Percentiles rank a stretch among this genome's conserved stretches.
Evolutionary conservation across 495 filamentous ascomycete species (phyloP).

Genomic region (Astrothelium macrocarpum): DNA sequence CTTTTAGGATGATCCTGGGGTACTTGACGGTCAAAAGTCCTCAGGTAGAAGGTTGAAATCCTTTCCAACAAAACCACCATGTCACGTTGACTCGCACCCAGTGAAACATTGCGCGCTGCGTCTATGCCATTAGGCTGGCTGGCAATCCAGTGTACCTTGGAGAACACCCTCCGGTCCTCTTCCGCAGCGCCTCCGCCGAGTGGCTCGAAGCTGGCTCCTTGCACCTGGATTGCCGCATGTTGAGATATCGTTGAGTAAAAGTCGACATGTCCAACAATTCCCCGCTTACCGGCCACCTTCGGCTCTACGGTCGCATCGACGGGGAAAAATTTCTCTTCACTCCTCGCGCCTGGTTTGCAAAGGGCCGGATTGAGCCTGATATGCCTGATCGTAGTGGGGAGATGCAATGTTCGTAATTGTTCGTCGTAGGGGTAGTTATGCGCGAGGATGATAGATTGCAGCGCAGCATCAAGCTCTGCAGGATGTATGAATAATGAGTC

Average conservation of each 20-base stretch:
- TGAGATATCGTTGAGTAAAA: not conserved
- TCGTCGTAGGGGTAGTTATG: not conserved
- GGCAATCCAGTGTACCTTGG: not conserved
- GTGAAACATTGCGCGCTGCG: not conserved
- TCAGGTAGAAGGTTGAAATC: constrained; percentile 24
- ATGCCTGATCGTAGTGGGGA: not conserved
- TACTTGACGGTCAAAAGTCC: constrained; percentile 14
- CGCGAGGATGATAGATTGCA: not conserved
- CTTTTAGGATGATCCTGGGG: constrained; percentile 10
- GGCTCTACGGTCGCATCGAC: not conserved
- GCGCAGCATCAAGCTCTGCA: not conserved
- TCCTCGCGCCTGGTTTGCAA: not conserved
- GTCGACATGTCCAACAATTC: not conserved
- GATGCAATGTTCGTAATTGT: not conserved
- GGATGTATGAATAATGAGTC: constrained; percentile 1
- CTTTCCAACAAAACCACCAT: constrained; percentile 19
- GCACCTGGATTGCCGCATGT: not conserved
- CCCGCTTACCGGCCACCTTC: not conserved
- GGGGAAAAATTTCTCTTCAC: not conserved
- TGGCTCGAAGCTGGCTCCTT: not conserved
- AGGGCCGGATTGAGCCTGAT: not conserved
- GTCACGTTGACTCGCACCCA: not conserved
- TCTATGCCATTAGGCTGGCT: not conserved
- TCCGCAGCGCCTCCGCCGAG: not conserved
- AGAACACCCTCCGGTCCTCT: not conserved